Evolutionary conservation across 2,329 filamentous ascomycete species (phyloP).

Genomic region (Hypoxylon sp.): DNA sequence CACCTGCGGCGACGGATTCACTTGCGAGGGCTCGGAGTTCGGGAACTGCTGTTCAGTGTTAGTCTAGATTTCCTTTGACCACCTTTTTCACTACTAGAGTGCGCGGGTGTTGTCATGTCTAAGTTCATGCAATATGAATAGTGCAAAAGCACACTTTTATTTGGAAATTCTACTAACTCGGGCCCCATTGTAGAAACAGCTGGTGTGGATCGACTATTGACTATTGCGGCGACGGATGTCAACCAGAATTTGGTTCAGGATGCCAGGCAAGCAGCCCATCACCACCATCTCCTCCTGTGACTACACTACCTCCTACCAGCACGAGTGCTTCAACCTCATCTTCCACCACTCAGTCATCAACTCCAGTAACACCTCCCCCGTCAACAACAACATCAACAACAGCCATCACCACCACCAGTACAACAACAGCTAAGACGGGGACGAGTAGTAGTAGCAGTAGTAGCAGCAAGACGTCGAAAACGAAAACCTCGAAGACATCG

Average conservation of each 20-base stretch:
- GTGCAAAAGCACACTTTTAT: conserved; percentile 10
- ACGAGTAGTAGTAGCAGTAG: conserved; percentile 37
- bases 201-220: conserved; percentile 59
- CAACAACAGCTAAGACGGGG: conserved; percentile 39
- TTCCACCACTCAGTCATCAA: conserved; percentile 29
- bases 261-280: conserved; percentile 49
- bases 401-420: background rate
- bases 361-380: conserved; percentile 22
- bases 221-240: conserved; percentile 59
- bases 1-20: conserved; percentile 49
- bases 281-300: conserved; percentile 37
- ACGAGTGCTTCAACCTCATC: conserved; percentile 32
- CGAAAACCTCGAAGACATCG: conserved; percentile 29
- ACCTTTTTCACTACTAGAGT: background rate
- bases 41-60: conserved; percentile 54
- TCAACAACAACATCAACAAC: conserved; percentile 34
- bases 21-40: conserved; percentile 52
- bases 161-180: conserved; percentile 31
- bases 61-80: conserved; percentile 37
- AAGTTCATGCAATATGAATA: conserved; percentile 27
- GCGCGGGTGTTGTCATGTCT: background rate
- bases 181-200: conserved; percentile 45
- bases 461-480: conserved; percentile 18
- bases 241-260: conserved; percentile 54
- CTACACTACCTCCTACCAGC: conserved; percentile 38